These are phyloP conservation scores for Plantago major DNA, from an alignment of 257 asterid species.

Conservation along the genomic window DNA sequence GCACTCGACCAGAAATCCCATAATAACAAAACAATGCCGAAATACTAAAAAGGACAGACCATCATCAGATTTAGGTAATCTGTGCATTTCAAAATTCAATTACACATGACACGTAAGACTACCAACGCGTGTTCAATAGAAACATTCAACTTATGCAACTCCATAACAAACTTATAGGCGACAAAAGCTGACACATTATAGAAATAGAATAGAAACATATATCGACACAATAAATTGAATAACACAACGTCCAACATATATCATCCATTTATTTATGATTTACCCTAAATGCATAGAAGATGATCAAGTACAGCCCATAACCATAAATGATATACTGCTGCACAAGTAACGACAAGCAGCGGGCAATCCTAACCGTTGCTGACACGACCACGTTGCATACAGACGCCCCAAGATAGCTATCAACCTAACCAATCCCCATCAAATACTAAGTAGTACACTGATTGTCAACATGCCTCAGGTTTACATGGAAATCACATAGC, in stretches of 20 bases:
- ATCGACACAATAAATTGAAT: background rate
- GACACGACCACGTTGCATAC: too few relatives aligned
- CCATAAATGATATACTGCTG: background rate
- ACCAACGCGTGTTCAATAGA: slow-evolving; percentile 19
- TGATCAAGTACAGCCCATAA: slow-evolving; percentile 12
- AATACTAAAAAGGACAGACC: background rate
- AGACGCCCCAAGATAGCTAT: background rate
- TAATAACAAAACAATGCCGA: background rate
- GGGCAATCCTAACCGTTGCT: slow-evolving; percentile 3
- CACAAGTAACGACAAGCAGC: background rate
- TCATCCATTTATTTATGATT: slow-evolving; percentile 17
- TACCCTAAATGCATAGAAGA: slow-evolving; percentile 3
- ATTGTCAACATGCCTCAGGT: too few relatives aligned
- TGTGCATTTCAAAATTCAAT: background rate
- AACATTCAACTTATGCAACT: background rate
- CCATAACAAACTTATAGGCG: slow-evolving; percentile 5
- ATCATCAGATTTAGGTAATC: too few relatives aligned
- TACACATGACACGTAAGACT: background rate
- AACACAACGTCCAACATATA: slow-evolving; percentile 6
- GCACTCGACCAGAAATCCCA: background rate
- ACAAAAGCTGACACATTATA: slow-evolving; percentile 12
- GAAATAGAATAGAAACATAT: slow-evolving; percentile 5
- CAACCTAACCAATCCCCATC: too few relatives aligned
- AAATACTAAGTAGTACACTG: too few relatives aligned
- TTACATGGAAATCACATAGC: background rate